Percentiles rank a stretch among this genome's conserved stretches.
Conservation (phyloP, 306 rosid species). For the Gastrolobium bilobum region DNA sequence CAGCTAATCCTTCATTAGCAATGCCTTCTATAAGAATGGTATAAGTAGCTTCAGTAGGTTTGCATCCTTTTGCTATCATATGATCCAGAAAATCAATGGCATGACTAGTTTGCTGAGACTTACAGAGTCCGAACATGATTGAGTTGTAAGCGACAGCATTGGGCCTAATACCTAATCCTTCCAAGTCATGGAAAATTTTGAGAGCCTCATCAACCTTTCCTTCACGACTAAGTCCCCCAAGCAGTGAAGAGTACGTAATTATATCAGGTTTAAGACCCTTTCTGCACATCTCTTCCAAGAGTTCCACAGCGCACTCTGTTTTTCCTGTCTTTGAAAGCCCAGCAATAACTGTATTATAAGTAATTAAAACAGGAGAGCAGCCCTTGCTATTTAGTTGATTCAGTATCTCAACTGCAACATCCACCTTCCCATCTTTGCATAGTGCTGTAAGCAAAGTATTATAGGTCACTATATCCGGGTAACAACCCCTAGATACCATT, state of each 20-base stretch:
- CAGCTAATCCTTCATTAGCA: conserved; percentile 87
- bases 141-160: conserved; percentile 73
- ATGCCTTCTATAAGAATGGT: conserved; percentile 92
- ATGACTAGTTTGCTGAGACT: conserved; percentile 70
- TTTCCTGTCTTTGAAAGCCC: conserved; percentile 89
- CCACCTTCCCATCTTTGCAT: conserved; percentile 96
- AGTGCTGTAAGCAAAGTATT: conserved; percentile 90
- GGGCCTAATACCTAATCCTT: conserved; percentile 68
- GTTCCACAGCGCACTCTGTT: conserved; percentile 72
- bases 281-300: conserved; percentile 79
- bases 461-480: conserved; percentile 94
- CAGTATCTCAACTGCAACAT: conserved; percentile 84
- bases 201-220: conserved; percentile 83
- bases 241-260: conserved; percentile 83
- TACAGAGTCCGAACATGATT: conserved; percentile 88
- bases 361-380: conserved; percentile 88
- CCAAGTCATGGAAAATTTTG: conserved; percentile 71
- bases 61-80: conserved; percentile 83
- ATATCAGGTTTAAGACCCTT: conserved; percentile 86
- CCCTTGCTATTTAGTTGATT: conserved; percentile 85
- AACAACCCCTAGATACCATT: conserved; percentile 94
- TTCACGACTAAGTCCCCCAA: conserved; percentile 86
- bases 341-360: conserved; percentile 88
- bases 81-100: conserved; percentile 85
- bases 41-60: conserved; percentile 90